Conservation (phyloP, 306 rosid species). For the Senna siamea region DNA sequence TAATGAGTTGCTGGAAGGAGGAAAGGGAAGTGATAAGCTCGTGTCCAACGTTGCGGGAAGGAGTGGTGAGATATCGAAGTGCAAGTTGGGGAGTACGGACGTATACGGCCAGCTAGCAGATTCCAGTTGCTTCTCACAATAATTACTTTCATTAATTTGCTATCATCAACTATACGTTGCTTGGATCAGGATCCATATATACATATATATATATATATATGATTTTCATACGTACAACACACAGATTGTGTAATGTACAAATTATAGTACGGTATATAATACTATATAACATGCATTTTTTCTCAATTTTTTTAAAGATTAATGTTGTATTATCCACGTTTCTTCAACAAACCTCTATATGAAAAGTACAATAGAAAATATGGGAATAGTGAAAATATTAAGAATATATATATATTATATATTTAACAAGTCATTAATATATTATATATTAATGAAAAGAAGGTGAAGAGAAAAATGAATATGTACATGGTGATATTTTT, state of each 20-base stretch:
- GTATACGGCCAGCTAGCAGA: conserved; percentile 23
- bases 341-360: too few species aligned
- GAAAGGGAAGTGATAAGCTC: not conserved
- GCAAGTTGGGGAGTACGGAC: conserved; percentile 6
- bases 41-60: not conserved
- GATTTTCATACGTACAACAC: not conserved
- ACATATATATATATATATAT: too few species aligned
- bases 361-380: too few species aligned
- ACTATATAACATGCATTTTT: not conserved
- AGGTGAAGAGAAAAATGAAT: too few species aligned
- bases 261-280: not conserved
- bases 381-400: too few species aligned
- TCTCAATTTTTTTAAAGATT: not conserved
- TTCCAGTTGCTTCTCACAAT: not conserved
- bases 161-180: too few species aligned
- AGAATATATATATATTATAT: too few species aligned
- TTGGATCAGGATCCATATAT: not conserved
- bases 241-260: not conserved
- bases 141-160: not conserved
- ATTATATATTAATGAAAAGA: too few species aligned
- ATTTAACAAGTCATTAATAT: too few species aligned
- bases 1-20: too few species aligned
- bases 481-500: too few species aligned
- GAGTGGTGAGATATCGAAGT: not conserved
- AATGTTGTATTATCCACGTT: not conserved